Conservation (phyloP, 2,329 filamentous ascomycete species). For the Fragosphaeria purpurea region DNA sequence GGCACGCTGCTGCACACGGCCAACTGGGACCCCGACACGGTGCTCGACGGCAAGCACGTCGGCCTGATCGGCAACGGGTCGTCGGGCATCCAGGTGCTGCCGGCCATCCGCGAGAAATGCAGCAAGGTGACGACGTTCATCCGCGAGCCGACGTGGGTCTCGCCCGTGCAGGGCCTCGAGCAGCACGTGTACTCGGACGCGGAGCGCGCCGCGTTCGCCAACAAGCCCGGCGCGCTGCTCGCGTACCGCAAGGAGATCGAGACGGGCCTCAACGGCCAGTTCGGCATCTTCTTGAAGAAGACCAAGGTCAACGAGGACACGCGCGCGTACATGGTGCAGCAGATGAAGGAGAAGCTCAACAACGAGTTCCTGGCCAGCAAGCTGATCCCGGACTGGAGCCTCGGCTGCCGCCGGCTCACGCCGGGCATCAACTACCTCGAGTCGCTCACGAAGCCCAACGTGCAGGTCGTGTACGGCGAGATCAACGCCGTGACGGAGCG, state of each 20-base stretch:
- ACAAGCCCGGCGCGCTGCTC: constrained; percentile 8
- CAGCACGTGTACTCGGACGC: constrained; percentile 11
- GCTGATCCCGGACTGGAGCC: constrained; percentile 33
- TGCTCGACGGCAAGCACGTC: constrained; percentile 17
- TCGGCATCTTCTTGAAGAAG: constrained; percentile 9
- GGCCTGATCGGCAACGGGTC: constrained; percentile 24
- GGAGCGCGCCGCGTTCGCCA: constrained; percentile 10
- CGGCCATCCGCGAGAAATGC: constrained; percentile 11
- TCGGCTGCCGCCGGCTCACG: constrained; percentile 33
- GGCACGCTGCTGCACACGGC: constrained; percentile 22
- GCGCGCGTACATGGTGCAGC: constrained; percentile 27
- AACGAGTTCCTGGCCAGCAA: constrained; percentile 19
- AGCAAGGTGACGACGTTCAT: constrained; percentile 13
- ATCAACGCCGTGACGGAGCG: constrained; percentile 20
- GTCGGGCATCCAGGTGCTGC: constrained; percentile 22
- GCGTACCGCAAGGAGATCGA: constrained; percentile 12
- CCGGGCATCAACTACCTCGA: constrained; percentile 34
- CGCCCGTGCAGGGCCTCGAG: constrained; percentile 10
- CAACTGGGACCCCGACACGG: constrained; percentile 15
- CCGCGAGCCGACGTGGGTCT: constrained; percentile 13
- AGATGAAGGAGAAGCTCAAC: constrained; percentile 29
- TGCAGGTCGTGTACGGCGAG: constrained; percentile 29
- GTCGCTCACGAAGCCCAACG: constrained; percentile 32
- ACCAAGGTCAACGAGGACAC: constrained; percentile 23
- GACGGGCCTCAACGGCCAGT: constrained; percentile 9